Percentiles rank a stretch among this genome's conserved stretches.
Evolutionary conservation across 129 eudicot genomes (phyloP).

Genomic region (Oenanthe sinensis): DNA sequence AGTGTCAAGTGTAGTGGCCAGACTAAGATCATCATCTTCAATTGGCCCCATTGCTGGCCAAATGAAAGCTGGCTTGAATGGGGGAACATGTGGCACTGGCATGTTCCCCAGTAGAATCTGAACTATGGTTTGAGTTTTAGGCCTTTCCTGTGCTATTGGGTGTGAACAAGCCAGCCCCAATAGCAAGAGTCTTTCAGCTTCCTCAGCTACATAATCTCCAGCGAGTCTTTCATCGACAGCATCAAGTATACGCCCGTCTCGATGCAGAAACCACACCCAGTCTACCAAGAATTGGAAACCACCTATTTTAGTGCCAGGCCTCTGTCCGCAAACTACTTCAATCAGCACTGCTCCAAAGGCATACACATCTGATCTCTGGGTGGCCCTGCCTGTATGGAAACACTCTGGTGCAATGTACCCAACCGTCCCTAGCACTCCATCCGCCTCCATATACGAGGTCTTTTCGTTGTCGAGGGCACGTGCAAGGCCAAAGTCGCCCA

Average conservation of each 20-base stretch:
- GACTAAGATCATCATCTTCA: slow-evolving; percentile 33
- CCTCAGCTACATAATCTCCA: slow-evolving; percentile 42
- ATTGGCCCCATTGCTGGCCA: slow-evolving; percentile 66
- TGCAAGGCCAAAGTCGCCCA: slow-evolving; percentile 90
- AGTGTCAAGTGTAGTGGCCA: slow-evolving; percentile 30
- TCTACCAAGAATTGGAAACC: slow-evolving; percentile 59
- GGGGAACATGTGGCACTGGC: slow-evolving; percentile 56
- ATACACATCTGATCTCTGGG: slow-evolving; percentile 68
- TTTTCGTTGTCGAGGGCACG: slow-evolving; percentile 77
- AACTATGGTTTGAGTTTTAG: slow-evolving; percentile 49
- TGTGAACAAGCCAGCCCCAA: slow-evolving; percentile 82
- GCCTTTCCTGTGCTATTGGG: slow-evolving; percentile 66
- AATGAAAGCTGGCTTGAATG: slow-evolving; percentile 65
- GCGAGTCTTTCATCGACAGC: slow-evolving; percentile 53
- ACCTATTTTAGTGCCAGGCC: slow-evolving; percentile 59
- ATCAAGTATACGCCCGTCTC: slow-evolving; percentile 51
- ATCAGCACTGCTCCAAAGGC: slow-evolving; percentile 73
- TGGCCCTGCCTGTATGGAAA: slow-evolving; percentile 86
- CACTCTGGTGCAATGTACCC: slow-evolving; percentile 93
- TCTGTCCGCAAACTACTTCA: slow-evolving; percentile 68
- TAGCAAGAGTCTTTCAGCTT: slow-evolving; percentile 58
- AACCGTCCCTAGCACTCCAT: slow-evolving; percentile 68
- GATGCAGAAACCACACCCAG: slow-evolving; percentile 72
- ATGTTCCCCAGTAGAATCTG: slow-evolving; percentile 64
- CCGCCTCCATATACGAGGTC: slow-evolving; percentile 80